phyloP scores from a whole-genome alignment of 1,284 basidiomycete species.

The Sphaerobolus stellatus region DNA sequence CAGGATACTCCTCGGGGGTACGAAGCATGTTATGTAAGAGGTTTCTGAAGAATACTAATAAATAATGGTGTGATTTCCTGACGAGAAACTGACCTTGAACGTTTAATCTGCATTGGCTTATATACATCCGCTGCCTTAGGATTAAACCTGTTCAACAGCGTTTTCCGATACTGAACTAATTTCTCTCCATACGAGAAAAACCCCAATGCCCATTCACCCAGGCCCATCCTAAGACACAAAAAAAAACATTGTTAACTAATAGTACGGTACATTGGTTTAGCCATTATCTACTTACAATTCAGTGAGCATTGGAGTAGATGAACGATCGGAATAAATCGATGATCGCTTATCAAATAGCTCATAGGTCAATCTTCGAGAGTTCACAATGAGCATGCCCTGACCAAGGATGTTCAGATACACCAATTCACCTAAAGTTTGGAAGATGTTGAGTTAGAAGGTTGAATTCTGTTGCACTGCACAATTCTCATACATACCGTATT shows the following conservation, averaged over 20 bases:
- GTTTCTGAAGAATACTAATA: not conserved
- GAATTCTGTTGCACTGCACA: not conserved
- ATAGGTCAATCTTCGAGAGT: slow-evolving; percentile 20
- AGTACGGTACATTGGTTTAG: not conserved
- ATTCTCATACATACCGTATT: slow-evolving; percentile 38
- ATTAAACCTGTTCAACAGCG: not conserved
- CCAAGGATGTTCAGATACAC: slow-evolving; percentile 27
- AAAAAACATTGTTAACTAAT: not conserved
- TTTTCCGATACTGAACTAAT: not conserved
- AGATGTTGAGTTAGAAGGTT: not conserved
- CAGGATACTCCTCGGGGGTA: not conserved
- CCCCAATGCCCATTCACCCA: not conserved
- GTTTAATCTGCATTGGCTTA: too few species aligned
- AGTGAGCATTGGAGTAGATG: slow-evolving; percentile 10
- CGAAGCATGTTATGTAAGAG: not conserved
- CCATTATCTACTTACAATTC: not conserved
- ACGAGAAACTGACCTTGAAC: too few species aligned
- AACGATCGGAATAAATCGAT: slow-evolving; percentile 27
- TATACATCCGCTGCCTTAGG: not conserved
- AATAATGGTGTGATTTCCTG: not conserved
- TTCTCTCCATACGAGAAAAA: not conserved
- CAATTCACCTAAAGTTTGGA: slow-evolving; percentile 23
- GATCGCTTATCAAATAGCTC: slow-evolving; percentile 29
- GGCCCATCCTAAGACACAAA: not conserved
- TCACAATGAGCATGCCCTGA: slow-evolving; percentile 26